A percentile compares a stretch with the other conserved stretches of the same genome.
Conservation (phyloP, 768 basidiomycete species). For the Kwoniella sp. region DNA sequence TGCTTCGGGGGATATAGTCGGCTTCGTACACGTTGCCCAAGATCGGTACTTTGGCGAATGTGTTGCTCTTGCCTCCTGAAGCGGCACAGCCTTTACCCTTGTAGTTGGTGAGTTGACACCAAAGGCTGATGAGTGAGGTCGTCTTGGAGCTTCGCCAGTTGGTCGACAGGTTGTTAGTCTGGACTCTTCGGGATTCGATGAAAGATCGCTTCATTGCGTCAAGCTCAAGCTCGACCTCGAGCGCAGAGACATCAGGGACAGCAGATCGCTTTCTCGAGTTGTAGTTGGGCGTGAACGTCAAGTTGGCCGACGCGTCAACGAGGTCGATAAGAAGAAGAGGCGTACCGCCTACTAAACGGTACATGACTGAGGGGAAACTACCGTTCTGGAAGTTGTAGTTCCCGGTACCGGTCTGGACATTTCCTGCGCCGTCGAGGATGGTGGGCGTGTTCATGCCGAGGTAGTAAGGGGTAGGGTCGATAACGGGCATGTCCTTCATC, state of each 20-base stretch:
- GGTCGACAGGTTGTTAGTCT: not conserved
- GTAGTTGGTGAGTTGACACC: constrained; percentile 35
- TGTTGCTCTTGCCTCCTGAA: constrained; percentile 19
- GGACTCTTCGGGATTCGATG: constrained; percentile 14
- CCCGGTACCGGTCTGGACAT: constrained; percentile 31
- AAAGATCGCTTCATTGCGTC: constrained; percentile 8
- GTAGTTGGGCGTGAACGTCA: constrained; percentile 49
- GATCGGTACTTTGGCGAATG: constrained; percentile 57
- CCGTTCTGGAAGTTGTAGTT: constrained; percentile 39
- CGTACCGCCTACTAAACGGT: constrained; percentile 43
- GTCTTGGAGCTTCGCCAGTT: constrained; percentile 11
- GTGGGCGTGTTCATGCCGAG: constrained; percentile 43
- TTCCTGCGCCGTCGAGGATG: constrained; percentile 23
- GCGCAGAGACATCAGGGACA: not conserved
- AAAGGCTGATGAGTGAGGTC: constrained; percentile 19
- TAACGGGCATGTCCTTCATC: constrained; percentile 50
- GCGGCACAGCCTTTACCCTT: constrained; percentile 28
- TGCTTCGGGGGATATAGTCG: constrained; percentile 61
- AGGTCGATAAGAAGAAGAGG: constrained; percentile 47
- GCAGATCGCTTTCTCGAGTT: constrained; percentile 22
- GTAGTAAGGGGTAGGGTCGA: constrained; percentile 46
- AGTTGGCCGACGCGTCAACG: constrained; percentile 36
- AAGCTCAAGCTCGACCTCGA: not conserved
- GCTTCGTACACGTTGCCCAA: constrained; percentile 61
- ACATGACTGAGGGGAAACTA: constrained; percentile 47